A percentile compares a stretch with the other conserved stretches of the same genome.
phyloP scores from a whole-genome alignment of 176 grass and related monocot genomes.

The Sorghum bicolor region DNA sequence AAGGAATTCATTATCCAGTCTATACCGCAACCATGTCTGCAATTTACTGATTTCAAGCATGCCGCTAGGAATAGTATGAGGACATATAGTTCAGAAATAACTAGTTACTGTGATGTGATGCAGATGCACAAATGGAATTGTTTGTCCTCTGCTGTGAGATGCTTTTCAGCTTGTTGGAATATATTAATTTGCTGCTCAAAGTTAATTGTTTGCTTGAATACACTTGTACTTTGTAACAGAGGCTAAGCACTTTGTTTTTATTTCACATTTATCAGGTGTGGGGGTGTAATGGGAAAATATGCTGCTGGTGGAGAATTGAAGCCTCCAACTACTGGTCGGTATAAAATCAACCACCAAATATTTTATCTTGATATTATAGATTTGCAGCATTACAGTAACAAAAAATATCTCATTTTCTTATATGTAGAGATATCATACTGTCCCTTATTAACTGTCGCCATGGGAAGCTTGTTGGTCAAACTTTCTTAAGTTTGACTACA shows the following conservation, averaged over 20 bases:
- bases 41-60: neutral
- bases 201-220: neutral
- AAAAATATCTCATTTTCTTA: neutral
- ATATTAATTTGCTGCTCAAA: neutral
- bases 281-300: constrained; percentile 98
- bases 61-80: neutral
- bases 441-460: no score
- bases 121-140: neutral
- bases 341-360: constrained; percentile 20
- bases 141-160: neutral
- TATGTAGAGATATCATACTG: neutral
- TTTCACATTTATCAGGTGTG: constrained; percentile 57
- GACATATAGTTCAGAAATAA: neutral
- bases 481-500: no score
- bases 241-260: constrained; percentile 10
- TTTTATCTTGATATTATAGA: neutral
- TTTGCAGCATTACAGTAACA: constrained; percentile 18
- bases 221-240: constrained; percentile 23
- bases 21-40: neutral
- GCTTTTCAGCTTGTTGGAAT: constrained; percentile 21
- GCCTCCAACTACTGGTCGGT: constrained; percentile 96
- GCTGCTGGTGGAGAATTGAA: constrained; percentile 99
- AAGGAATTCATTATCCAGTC: neutral
- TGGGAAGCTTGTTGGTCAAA: no score
- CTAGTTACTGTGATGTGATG: neutral